Evolutionary conservation across 768 basidiomycete species (phyloP), one percentile per base, ranked within the genome.

Genomic region (Xerocomellus dryophilus): DNA sequence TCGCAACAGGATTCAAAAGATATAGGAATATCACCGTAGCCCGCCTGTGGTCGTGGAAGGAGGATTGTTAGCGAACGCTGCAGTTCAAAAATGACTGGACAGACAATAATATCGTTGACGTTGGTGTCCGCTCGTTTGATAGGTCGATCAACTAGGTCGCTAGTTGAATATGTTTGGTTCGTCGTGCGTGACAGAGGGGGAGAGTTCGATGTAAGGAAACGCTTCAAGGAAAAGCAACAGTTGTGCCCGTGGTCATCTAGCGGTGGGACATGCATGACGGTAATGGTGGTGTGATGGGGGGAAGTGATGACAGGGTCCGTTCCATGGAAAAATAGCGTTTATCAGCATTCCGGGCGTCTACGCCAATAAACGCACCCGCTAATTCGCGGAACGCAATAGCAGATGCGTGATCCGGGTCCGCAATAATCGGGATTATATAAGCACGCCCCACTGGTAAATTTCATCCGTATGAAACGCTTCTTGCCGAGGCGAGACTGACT

Each of bases 1-100:
- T 78, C 74, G 54, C 78, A 78, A 52, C 71, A 75, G 21, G 77
- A 73, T 54, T 68, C 73, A 46, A 73, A 77, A 23, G 67, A 74
- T 42, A 67, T 52, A 35, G 69, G 68, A 21, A 64, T 54, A 17
- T 54, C 58, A 27, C 50, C 54, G 34, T 58, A 58, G 39, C 11
- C 46, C 17, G 35, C 43, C 68, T 53, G 47, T 51, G 25, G 49
- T 25, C 7, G 35, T 11, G 40, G 36, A 39, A 36, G 31, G 1
- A 39, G 35, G 7, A n/a, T 21, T n/a, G 48, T 60, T 18, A 59
- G 49, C 23, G 32, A 43, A 50, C 21, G n/a, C 6, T 8, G 15
- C 8, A 4, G 34, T 15, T 17, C 18, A 12, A 45, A 42, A 27
- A 31, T 12, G 43, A 42, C 5, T n/a, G 12, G 27, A 61, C 62